Conservation (phyloP, 202 grass and related monocot species). For the Brachypodium distachyon region DNA sequence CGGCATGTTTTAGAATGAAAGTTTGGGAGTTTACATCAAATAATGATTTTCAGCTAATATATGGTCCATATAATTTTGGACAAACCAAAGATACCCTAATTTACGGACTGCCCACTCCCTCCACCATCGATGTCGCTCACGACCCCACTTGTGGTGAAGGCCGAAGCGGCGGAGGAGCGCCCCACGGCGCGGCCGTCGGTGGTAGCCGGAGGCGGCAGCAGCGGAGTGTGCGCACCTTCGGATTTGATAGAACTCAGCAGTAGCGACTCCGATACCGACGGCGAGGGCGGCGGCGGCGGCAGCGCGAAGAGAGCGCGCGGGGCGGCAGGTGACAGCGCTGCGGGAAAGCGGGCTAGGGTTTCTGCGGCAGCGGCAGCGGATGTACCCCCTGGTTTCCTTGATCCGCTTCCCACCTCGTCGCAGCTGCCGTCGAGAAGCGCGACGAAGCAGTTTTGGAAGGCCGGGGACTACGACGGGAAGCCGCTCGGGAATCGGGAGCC, state of each 20-base stretch:
- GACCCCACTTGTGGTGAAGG: slow-evolving; percentile 24
- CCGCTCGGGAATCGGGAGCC: not conserved
- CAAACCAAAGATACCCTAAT: not conserved
- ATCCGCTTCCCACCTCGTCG: slow-evolving; percentile 27
- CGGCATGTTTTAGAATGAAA: no score
- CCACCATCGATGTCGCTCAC: not conserved
- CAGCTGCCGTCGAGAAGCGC: not conserved
- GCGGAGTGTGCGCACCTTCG: not conserved
- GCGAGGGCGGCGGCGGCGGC: not conserved
- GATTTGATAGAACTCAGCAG: slow-evolving; percentile 69
- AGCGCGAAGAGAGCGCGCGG: slow-evolving; percentile 16
- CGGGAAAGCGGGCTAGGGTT: slow-evolving; percentile 41
- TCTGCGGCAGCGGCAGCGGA: not conserved
- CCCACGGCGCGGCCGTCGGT: not conserved
- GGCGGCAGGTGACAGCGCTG: not conserved
- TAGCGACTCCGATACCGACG: slow-evolving; percentile 56
- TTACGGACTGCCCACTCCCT: slow-evolving; percentile 11
- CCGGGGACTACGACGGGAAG: slow-evolving; percentile 68
- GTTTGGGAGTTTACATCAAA: no score
- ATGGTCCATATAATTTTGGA: no score
- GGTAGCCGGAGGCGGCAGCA: not conserved
- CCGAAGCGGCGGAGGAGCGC: slow-evolving; percentile 13
- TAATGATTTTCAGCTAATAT: no score
- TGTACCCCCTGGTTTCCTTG: slow-evolving; percentile 71
- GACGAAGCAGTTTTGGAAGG: slow-evolving; percentile 98